Percentiles rank a stretch among this genome's conserved stretches.
These are phyloP conservation scores for Cryptomeria japonica DNA, from an alignment of 75 land plant genomes.

Conservation along the genomic window DNA sequence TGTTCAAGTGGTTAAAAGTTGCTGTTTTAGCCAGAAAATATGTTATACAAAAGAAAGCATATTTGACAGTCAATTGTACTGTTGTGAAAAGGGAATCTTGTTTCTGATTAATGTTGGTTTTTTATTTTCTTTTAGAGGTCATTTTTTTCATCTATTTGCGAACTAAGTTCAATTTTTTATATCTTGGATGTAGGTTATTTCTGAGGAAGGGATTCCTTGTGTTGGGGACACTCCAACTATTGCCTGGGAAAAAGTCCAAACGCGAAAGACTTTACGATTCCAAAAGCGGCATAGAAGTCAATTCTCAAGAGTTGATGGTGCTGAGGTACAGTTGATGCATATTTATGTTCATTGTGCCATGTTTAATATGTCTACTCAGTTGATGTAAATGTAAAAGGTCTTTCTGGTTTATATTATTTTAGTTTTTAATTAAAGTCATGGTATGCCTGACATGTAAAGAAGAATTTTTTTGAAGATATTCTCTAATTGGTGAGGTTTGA, in stretches of 20 bases:
- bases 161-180: neutral
- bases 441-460: neutral
- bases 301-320: conserved; percentile 56
- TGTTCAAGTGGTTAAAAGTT: neutral
- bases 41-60: neutral
- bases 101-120: neutral
- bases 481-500: no score
- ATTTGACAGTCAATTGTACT: neutral
- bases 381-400: neutral
- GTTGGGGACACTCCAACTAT: conserved; percentile 73
- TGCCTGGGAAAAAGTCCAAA: conserved; percentile 67
- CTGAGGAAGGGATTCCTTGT: conserved; percentile 40
- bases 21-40: neutral
- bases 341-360: neutral
- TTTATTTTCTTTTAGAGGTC: neutral
- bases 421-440: neutral
- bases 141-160: neutral
- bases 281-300: conserved; percentile 51
- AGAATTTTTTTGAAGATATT: neutral
- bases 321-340: conserved; percentile 45
- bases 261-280: conserved; percentile 28
- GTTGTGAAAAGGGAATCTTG: neutral
- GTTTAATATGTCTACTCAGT: neutral
- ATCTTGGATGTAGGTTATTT: conserved; percentile 17
- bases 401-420: neutral